Evolutionary conservation across 2,329 filamentous ascomycete species (phyloP), one percentile per base, ranked within the genome.

Genomic region (Neonectria sp.): DNA sequence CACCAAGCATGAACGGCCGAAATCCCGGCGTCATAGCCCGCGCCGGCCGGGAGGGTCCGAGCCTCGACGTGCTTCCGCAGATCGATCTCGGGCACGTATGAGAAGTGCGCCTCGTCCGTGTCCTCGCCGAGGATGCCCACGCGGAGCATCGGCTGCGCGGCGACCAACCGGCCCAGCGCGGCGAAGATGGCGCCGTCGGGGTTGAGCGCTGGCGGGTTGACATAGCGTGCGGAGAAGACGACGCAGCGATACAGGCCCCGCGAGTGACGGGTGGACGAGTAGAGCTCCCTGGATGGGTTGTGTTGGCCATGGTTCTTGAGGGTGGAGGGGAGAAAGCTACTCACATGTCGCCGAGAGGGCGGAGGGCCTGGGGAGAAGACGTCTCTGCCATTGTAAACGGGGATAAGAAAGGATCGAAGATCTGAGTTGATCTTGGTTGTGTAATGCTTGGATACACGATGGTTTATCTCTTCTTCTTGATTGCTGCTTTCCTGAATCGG

Each of bases 201-300:
- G 49, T 31, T 24, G 13, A 43, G n/a, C 0, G 53, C 17, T 6
- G 40, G 46, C 3, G 53, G 73, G 52, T 66, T 74, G 61, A 58
- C 68, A 68, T 88, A 88, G 43, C 82, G 82, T 45, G 82, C 82
- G 12, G 84, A 83, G 35, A 84, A 79, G 51, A 79, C 77, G 13
- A 89, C 85, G 53, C 83, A 82, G 63, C 81, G 81, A 71, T 86
- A 86, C 51, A 87, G 73, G 35, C 84, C 84, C 4, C 88, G 75
- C 4, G 78, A 73, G 68, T 88, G 85, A 2, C 85, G 82, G 6
- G 83, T 79, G 3, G 85, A 82, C 6, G 82, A 85, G 70, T 77
- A 85, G 45, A 79, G 76, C 68, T 87, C 85, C 53, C 85, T 86
- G 63, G 6, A 17, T 5, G n/a, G n/a, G 35, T 17, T 68, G 55